Evolutionary conservation across 345 rosid genomes (phyloP), one percentile per base, ranked within the genome.

Genomic region (Trapa bicornis): DNA sequence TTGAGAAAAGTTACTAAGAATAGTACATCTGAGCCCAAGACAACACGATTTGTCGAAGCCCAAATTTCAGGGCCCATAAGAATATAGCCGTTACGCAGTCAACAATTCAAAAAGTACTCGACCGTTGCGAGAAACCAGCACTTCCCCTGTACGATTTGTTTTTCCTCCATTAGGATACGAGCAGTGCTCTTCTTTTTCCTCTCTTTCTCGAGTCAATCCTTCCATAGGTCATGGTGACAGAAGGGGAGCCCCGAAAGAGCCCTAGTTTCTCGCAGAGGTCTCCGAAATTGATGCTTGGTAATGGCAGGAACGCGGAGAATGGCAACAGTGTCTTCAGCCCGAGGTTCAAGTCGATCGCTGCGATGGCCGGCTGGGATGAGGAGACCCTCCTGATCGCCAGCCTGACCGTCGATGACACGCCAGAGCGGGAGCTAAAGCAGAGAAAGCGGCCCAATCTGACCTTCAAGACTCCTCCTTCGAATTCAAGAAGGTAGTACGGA

Each of bases 291-390:
- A 73, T n/a, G 37, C 9, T 16, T 11, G 74, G 70, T n/a, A 75
- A 65, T 16, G 72, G 69, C 70, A 75, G 71, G 53, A 79, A 64
- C 38, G 65, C 65, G 5, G 89, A 80, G 37, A 65, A 8, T 33
- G 32, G 63, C 16, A 13, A 13, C 16, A 58, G 61, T 67, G 47
- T 87, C 73, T 78, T 94, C 73, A 87, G 96, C 68, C 96, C 99
- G 36, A 72, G 96, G 73, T 89, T 94, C 80, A 94, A 80, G 80
- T 89, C 93, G 0, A 81, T 77, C 76, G 99, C 91, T 2, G 96
- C 95, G 76, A 76, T 89, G 95, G 97, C 96, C 15, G 99, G 99
- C 22, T 94, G 99, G 99, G 97, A 94, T 61, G 99, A 89, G 61
- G 96, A 89, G 63, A 86, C 96, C 37, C 83, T 94, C 43, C 65